These are phyloP conservation scores for Salicornia ramosissima DNA, from an alignment of 148 eudicot genomes.

Conservation along the genomic window DNA sequence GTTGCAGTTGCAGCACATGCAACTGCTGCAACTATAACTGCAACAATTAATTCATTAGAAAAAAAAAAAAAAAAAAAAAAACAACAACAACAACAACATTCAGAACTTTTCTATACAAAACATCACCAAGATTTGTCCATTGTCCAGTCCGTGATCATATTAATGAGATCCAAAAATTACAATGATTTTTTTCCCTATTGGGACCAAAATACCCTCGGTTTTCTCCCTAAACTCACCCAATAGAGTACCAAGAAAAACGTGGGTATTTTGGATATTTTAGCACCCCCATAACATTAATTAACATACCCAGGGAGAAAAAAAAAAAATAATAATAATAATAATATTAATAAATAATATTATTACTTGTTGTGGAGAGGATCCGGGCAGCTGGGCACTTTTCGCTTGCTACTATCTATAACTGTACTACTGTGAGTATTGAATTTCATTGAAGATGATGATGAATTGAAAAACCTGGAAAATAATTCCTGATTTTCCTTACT, in stretches of 20 bases:
- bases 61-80: not conserved
- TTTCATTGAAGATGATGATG: not conserved
- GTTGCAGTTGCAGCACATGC: too few species aligned
- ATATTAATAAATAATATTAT: not conserved
- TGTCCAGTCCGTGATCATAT: not conserved
- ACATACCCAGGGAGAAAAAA: not conserved
- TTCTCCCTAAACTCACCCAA: conserved; percentile 32
- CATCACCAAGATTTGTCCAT: conserved; percentile 22
- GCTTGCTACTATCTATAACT: conserved; percentile 33
- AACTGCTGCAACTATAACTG: too few species aligned
- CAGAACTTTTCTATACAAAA: conserved; percentile 8
- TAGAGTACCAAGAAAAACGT: conserved; percentile 57
- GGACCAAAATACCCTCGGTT: conserved; percentile 85
- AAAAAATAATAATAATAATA: not conserved
- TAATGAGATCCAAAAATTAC: conserved; percentile 23
- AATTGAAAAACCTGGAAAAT: conserved; percentile 39
- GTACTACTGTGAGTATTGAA: not conserved
- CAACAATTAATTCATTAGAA: too few species aligned
- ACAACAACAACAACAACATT: conserved; percentile 6
- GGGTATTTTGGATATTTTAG: conserved; percentile 58
- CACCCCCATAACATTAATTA: too few species aligned
- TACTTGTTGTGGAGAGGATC: conserved; percentile 50
- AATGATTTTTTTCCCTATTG: not conserved
- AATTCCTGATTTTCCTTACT: not conserved
- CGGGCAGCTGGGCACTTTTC: conserved; percentile 82